phyloP scores from a whole-genome alignment of 164 flowering plant species.

The Saururus chinensis region DNA sequence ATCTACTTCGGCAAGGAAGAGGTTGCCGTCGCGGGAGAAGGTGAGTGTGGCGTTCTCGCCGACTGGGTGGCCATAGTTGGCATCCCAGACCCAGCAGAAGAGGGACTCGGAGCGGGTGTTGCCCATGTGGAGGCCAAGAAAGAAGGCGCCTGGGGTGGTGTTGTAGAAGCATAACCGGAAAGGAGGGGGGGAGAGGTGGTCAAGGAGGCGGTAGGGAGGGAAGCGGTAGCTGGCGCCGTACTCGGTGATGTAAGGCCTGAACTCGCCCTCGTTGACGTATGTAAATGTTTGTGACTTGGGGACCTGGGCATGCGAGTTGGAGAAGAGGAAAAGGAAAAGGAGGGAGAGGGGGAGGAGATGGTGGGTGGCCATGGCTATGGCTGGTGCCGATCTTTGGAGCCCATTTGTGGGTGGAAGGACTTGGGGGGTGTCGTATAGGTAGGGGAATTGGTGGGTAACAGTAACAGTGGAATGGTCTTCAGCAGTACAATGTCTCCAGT shows the following conservation, averaged over 20 bases:
- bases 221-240: slow-evolving; percentile 29
- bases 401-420: no score
- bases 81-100: slow-evolving; percentile 38
- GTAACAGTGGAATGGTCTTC: no score
- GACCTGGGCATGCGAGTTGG: slow-evolving; percentile 26
- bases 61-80: slow-evolving; percentile 22
- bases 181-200: slow-evolving; percentile 8
- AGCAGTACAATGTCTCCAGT: no score
- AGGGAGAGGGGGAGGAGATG: not conserved
- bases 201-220: no score
- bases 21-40: slow-evolving; percentile 21
- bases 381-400: no score
- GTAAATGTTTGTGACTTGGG: slow-evolving; percentile 31
- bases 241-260: slow-evolving; percentile 27
- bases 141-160: slow-evolving; percentile 21
- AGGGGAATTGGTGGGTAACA: no score
- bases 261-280: slow-evolving; percentile 31
- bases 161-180: slow-evolving; percentile 27
- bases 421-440: no score
- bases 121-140: slow-evolving; percentile 23
- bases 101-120: slow-evolving; percentile 3
- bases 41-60: slow-evolving; percentile 20
- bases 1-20: slow-evolving; percentile 23
- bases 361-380: not conserved
- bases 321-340: not conserved